Evolutionary conservation across 2,329 filamentous ascomycete species (phyloP).

Genomic region (Nectriaceae sp.): DNA sequence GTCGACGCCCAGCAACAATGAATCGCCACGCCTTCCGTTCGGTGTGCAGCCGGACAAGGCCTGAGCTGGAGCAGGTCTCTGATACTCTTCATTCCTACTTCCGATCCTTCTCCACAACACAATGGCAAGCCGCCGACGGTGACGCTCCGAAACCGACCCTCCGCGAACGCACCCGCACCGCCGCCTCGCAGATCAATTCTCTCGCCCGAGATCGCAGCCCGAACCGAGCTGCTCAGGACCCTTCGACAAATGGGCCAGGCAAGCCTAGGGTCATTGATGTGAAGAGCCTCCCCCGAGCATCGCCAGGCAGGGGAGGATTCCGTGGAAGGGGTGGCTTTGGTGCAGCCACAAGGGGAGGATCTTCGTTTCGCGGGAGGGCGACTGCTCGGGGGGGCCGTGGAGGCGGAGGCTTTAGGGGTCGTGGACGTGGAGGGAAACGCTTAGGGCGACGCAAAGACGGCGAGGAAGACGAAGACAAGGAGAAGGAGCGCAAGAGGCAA

Average conservation of each 20-base stretch:
- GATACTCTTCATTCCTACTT: constrained; percentile 35
- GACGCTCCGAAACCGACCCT: constrained; percentile 22
- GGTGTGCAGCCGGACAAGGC: constrained; percentile 36
- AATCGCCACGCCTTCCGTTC: constrained; percentile 41
- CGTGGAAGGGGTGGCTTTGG: constrained; percentile 27
- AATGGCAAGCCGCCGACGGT: constrained; percentile 33
- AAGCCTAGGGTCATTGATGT: constrained; percentile 42
- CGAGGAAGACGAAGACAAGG: constrained; percentile 28
- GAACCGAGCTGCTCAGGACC: constrained; percentile 1
- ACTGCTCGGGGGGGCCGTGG: constrained; percentile 15
- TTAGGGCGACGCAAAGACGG: constrained; percentile 19
- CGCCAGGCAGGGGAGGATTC: constrained; percentile 17
- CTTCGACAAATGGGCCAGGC: constrained; percentile 11
- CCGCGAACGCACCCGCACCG: constrained; percentile 35
- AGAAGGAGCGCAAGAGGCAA: constrained; percentile 11
- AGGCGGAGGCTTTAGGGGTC: constrained; percentile 12
- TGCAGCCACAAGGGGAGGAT: constrained; percentile 11
- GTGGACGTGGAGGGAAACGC: constrained; percentile 10
- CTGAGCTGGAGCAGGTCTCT: constrained; percentile 34
- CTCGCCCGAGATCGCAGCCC: constrained; percentile 26
- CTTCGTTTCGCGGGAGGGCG: neutral
- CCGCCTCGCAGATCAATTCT: constrained; percentile 36
- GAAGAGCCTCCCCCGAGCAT: constrained; percentile 35
- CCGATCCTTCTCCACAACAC: constrained; percentile 42
- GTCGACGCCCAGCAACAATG: constrained; percentile 32